A percentile compares a stretch with the other conserved stretches of the same genome.
Conservation (phyloP, 2,329 filamentous ascomycete species). For the Amylocarpus encephaloides region DNA sequence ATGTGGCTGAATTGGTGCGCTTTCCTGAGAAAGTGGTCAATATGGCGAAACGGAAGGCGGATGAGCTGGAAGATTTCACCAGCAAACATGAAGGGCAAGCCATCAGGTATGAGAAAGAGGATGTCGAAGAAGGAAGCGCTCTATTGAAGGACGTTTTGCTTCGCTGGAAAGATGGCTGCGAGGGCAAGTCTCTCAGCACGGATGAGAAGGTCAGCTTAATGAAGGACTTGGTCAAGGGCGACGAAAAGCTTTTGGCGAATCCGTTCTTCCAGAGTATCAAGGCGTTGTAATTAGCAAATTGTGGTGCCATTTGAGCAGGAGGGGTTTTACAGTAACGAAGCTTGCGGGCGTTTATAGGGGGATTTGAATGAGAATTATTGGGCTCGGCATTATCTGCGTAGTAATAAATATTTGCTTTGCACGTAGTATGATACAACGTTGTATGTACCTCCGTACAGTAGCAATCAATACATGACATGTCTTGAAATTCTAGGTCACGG, state of each 20-base stretch:
- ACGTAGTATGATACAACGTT: too few relatives aligned
- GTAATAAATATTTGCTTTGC: too few relatives aligned
- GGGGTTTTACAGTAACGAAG: too few relatives aligned
- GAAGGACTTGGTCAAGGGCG: slow-evolving; percentile 69
- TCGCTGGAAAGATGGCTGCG: slow-evolving; percentile 76
- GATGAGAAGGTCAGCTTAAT: slow-evolving; percentile 74
- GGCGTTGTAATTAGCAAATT: slow-evolving; percentile 26
- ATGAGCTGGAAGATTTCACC: slow-evolving; percentile 94
- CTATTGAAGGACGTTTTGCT: slow-evolving; percentile 78
- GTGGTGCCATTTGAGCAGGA: too few relatives aligned
- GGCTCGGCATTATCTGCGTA: too few relatives aligned
- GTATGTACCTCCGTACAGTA: too few relatives aligned
- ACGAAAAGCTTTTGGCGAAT: slow-evolving; percentile 58
- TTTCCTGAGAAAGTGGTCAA: slow-evolving; percentile 96
- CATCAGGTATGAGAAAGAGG: slow-evolving; percentile 66
- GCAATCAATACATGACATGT: too few relatives aligned
- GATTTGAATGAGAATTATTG: too few relatives aligned
- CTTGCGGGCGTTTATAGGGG: too few relatives aligned
- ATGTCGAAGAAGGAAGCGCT: slow-evolving; percentile 82
- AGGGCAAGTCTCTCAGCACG: slow-evolving; percentile 53
- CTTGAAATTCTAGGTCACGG: too few relatives aligned
- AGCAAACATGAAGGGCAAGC: slow-evolving; percentile 62
- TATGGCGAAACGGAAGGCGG: slow-evolving; percentile 98
- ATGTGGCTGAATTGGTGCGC: slow-evolving; percentile 91
- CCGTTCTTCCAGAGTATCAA: slow-evolving; percentile 61